Evolutionary conservation across 495 filamentous ascomycete species (phyloP).

Genomic region (Penicillium turbatum): DNA sequence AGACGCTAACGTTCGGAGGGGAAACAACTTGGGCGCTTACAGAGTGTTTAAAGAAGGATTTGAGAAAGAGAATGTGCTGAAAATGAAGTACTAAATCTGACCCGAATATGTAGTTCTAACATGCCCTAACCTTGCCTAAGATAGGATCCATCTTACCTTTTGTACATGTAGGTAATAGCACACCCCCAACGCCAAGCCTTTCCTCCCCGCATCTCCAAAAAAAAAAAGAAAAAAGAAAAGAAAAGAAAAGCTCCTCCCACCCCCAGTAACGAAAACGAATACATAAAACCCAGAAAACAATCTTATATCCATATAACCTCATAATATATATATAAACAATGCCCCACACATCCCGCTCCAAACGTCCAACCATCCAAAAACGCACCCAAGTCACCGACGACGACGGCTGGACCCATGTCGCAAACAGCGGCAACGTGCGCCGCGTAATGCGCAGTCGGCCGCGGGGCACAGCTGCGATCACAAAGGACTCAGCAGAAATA

Average conservation of each 20-base stretch:
- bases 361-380: slow-evolving; percentile 34
- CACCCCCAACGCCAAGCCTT: slow-evolving; percentile 5
- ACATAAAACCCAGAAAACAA: background rate
- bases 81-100: background rate
- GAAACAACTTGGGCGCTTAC: slow-evolving; percentile 6
- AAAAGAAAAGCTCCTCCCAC: slow-evolving; percentile 2
- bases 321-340: slow-evolving; percentile 23
- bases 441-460: slow-evolving; percentile 13
- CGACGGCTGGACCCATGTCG: slow-evolving; percentile 56
- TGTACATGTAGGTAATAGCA: too few relatives aligned
- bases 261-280: background rate
- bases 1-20: slow-evolving; percentile 6
- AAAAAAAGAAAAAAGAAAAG: too few relatives aligned
- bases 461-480: background rate
- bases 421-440: slow-evolving; percentile 28
- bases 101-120: background rate
- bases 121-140: background rate
- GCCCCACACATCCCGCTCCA: slow-evolving; percentile 48
- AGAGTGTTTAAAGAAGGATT: background rate
- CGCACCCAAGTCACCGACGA: slow-evolving; percentile 44
- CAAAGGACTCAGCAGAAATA: background rate
- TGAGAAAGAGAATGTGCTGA: background rate
- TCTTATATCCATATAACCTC: background rate
- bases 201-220: slow-evolving; percentile 8
- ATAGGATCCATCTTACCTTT: too few relatives aligned